phyloP scores from a whole-genome alignment of 1,284 basidiomycete species.

The Cryptococcus hybrid region DNA sequence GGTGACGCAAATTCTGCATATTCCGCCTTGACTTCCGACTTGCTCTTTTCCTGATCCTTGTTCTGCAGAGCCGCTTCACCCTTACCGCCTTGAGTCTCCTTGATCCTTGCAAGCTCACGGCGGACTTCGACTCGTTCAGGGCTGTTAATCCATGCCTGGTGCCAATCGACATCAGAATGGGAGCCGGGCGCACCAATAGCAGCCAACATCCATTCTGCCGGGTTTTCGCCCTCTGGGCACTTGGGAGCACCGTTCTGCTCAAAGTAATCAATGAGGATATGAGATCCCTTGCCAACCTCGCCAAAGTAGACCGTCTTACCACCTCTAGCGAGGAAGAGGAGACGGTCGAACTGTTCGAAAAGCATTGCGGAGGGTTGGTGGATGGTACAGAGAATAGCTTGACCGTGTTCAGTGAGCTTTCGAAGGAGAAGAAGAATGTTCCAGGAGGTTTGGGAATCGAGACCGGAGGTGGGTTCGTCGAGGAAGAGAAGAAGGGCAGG shows the following conservation, averaged over 20 bases:
- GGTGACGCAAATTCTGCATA: conserved; percentile 58
- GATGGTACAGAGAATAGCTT: conserved; percentile 59
- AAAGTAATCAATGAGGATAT: conserved; percentile 56
- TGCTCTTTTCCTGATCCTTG: conserved; percentile 51
- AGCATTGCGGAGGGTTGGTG: conserved; percentile 68
- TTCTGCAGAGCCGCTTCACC: conserved; percentile 10
- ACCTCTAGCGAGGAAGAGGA: conserved; percentile 53
- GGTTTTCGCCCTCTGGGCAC: conserved; percentile 51
- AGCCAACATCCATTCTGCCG: conserved; percentile 49
- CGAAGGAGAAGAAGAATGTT: conserved; percentile 75
- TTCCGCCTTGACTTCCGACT: conserved; percentile 18
- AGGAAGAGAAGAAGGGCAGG: conserved; percentile 75
- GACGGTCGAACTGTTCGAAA: conserved; percentile 61
- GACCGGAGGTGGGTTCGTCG: conserved; percentile 69
- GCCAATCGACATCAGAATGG: conserved; percentile 67
- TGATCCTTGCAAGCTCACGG: conserved; percentile 56
- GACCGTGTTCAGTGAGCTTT: conserved; percentile 79
- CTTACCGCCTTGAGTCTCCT: conserved; percentile 16
- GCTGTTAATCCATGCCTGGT: conserved; percentile 63
- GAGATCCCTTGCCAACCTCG: conserved; percentile 53
- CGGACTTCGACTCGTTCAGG: conserved; percentile 49
- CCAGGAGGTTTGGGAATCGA: conserved; percentile 87
- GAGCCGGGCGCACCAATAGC: conserved; percentile 67
- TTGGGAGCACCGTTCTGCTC: conserved; percentile 50
- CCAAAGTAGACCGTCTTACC: conserved; percentile 59